Base-by-base conservation (phyloP, 805 yeast genomes). In the Schizosaccharomyces octosporus region DNA sequence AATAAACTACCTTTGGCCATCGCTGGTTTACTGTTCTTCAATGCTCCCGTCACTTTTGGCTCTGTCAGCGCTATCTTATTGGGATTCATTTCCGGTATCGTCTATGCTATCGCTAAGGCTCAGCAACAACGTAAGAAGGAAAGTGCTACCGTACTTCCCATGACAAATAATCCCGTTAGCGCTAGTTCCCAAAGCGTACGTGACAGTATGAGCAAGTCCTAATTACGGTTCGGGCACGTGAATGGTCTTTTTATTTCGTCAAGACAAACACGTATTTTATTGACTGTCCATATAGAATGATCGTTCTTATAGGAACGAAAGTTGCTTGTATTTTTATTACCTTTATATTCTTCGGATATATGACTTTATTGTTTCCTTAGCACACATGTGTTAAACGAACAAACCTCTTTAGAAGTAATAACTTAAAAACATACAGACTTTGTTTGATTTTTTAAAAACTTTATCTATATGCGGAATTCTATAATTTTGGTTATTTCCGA, bases 1-100 rank as follows among this genome's bases (percentile, higher is more conserved):
- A 93, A 93, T 81, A 93, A 93, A 76, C 82, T 93, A 69, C 98
- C 98, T 71, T 87, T 93, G 70, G 98, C 98, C 17, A 78, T 93
- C 63, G 83, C 95, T 48, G 99, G 99, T 54, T 80, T 93, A 72
- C 70, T 93, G 66, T 90, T 93, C 80, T 93, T 93, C 70, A 95
- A 87, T 69, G 94, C 95, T 63, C 89, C 95, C 64, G 86, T 85
- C 70, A 93, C 94, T 78, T 86, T 93, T 76, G 82, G 85, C 78
- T 85, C 95, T 45, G 83, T 90, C 65, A 74, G 88, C 48, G 90
- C 98, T 59, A 93, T 93, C 71, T 80, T 87, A 69, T 78, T 90
- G 66, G 99, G 99, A 63, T 93, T 93, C 76, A 76, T 82, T 65
- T 95, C 98, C 64, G 99, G 99, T 73, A 76, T 93, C 67, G 95